Evolutionary conservation across 2,329 filamentous ascomycete species (phyloP), one percentile per base, ranked within the genome.

Genomic region (Botrytis fabae): DNA sequence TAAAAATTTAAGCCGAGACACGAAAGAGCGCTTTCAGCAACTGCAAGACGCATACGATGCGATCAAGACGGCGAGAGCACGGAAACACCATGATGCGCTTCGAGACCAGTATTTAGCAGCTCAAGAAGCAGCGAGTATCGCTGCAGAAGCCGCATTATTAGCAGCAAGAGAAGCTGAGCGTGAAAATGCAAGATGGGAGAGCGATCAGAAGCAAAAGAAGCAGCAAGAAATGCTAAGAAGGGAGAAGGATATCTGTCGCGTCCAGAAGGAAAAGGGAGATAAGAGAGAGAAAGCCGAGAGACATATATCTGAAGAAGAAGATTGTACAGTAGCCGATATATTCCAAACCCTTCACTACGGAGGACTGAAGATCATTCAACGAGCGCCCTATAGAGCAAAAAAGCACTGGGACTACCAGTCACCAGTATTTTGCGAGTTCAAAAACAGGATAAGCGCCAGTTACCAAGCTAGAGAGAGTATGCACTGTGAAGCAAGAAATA

Each of bases 11-110:
- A 16, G 48, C 2, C 7, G 2, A n/a, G 54, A 68, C n/a, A 68
- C 28, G 14, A 60, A 22, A 14, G 48, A 28, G 20, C 46, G 44
- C 38, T 72, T 60, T 14, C 51, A 51, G 35, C 28, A 68, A 8
- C 40, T 72, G 8, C 40, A 66, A 66, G 54, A 48, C 28, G 48
- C 16, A 57, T 57, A 46, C 25, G 28, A 71, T 32, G n/a, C 28
- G 8, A 71, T 59, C 28, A 54, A 42, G 4, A 38, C 32, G 2
- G 22, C 38, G 10, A 66, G 62, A 68, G 40, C 28, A 51, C 20
- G 22, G 8, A 32, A 68, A 10, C 2, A 72, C 5, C n/a, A 44
- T 8, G 38, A 60, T 18, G 20, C 12, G 10, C n/a, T 10, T 28
- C 25, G 40, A 18, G n/a, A 22, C 44, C 44, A 62, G 22, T 22